phyloP scores from a whole-genome alignment of 1,284 basidiomycete genomes.

The Trichosporon coremiiforme region DNA sequence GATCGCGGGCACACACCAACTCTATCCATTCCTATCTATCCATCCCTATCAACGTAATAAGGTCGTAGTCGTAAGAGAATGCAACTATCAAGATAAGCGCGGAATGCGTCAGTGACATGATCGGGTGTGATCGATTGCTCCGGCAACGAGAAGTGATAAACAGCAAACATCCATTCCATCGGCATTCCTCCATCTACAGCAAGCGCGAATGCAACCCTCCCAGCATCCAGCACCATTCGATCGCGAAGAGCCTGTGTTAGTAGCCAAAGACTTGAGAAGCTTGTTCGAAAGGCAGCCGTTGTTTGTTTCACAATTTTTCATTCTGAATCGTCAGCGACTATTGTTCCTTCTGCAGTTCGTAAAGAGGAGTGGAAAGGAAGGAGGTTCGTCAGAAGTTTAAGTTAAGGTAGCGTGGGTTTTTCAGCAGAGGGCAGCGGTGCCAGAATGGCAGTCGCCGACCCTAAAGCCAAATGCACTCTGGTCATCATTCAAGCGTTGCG shows the following conservation, averaged over 20 bases:
- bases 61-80: too few species aligned
- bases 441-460: slow-evolving; percentile 30
- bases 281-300: neutral
- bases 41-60: too few species aligned
- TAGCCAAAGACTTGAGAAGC: neutral
- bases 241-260: neutral
- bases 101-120: neutral
- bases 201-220: neutral
- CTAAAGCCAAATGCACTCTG: slow-evolving; percentile 58
- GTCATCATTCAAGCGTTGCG: slow-evolving; percentile 44
- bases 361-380: neutral
- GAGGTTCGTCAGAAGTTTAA: slow-evolving; percentile 42
- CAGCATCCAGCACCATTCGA: neutral
- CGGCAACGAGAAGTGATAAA: neutral
- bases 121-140: neutral
- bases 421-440: slow-evolving; percentile 45
- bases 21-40: too few species aligned
- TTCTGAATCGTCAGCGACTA: slow-evolving; percentile 14
- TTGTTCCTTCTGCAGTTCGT: neutral
- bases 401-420: slow-evolving; percentile 57
- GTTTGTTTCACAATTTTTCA: neutral
- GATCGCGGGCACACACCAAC: too few species aligned
- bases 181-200: neutral
- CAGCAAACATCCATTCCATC: neutral
- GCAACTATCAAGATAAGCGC: neutral